Percentiles rank a stretch among this genome's conserved stretches.
Conservation (phyloP, 139 green algal genomes). For the Chlamydomonas incerta region DNA sequence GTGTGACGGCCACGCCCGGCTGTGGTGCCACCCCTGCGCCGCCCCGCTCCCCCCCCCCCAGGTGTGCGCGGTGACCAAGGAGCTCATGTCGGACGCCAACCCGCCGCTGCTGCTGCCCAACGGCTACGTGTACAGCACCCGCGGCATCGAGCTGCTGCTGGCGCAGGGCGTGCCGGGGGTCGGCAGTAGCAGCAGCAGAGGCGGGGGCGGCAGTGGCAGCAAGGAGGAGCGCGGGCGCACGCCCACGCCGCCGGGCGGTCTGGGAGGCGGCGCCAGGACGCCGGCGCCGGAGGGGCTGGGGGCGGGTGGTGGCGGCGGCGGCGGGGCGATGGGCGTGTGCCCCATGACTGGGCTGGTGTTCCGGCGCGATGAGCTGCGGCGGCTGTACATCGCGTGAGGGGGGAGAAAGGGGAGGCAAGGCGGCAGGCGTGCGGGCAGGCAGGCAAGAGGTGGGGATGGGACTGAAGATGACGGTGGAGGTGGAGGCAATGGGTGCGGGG, state of each 20-base stretch:
- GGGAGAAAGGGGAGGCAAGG: too few species aligned
- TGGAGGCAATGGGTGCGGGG: too few species aligned
- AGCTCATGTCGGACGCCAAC: conserved; percentile 94
- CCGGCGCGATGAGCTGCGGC: conserved; percentile 64
- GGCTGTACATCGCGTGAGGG: conserved; percentile 71
- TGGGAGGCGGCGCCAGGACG: background rate
- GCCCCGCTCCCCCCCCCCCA: too few species aligned
- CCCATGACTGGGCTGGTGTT: conserved; percentile 68
- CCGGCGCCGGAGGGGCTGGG: conserved; percentile 23
- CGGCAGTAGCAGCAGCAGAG: too few species aligned
- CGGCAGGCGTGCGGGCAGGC: too few species aligned
- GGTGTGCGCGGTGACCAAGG: conserved; percentile 84
- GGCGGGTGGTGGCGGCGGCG: conserved; percentile 24
- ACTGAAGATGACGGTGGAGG: too few species aligned
- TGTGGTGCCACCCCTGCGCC: too few species aligned
- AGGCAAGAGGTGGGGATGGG: too few species aligned
- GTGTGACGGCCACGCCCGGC: too few species aligned
- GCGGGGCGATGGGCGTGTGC: conserved; percentile 68
- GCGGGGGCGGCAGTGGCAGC: background rate
- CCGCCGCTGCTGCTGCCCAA: conserved; percentile 93
- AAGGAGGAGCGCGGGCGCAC: background rate
- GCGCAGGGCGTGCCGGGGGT: background rate
- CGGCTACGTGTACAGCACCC: conserved; percentile 59
- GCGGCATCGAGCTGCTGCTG: conserved; percentile 61
- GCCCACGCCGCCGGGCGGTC: background rate